Evolutionary conservation across 305 asterid species (phyloP).

Genomic region (Nicotiana rustica): DNA sequence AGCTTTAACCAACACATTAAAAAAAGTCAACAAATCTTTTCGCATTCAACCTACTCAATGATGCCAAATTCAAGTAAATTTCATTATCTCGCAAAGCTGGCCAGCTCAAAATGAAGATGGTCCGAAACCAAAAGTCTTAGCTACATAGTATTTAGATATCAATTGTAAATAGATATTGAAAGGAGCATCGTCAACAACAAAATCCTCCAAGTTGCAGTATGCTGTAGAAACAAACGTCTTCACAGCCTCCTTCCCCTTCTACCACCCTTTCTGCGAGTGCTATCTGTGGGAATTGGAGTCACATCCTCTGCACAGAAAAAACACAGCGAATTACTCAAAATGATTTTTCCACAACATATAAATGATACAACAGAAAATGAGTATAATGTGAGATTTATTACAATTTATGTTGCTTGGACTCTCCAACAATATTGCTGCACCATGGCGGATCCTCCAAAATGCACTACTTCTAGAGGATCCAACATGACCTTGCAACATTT

Average conservation of each 20-base stretch:
- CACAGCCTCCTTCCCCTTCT: conserved; percentile 78
- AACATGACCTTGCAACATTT: too few relatives aligned
- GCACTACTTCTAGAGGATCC: too few relatives aligned
- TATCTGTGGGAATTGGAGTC: conserved; percentile 73
- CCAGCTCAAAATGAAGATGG: neutral
- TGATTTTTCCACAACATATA: neutral
- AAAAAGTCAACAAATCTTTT: neutral
- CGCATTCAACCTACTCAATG: neutral
- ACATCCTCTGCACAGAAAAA: conserved; percentile 62
- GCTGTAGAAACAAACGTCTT: conserved; percentile 24
- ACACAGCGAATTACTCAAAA: neutral
- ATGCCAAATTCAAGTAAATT: neutral
- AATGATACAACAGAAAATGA: neutral
- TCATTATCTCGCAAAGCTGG: neutral
- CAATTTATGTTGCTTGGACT: neutral
- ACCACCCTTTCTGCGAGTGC: conserved; percentile 76
- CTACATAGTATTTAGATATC: neutral
- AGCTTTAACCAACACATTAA: neutral
- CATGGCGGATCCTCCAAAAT: too few relatives aligned
- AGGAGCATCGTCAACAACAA: conserved; percentile 37
- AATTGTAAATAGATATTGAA: conserved; percentile 7
- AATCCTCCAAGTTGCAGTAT: conserved; percentile 25
- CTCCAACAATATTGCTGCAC: too few relatives aligned
- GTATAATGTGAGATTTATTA: neutral
- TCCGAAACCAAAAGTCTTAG: neutral